Evolutionary conservation across 1,139 yeast species (phyloP).

Genomic region (Candida freyschussii): DNA sequence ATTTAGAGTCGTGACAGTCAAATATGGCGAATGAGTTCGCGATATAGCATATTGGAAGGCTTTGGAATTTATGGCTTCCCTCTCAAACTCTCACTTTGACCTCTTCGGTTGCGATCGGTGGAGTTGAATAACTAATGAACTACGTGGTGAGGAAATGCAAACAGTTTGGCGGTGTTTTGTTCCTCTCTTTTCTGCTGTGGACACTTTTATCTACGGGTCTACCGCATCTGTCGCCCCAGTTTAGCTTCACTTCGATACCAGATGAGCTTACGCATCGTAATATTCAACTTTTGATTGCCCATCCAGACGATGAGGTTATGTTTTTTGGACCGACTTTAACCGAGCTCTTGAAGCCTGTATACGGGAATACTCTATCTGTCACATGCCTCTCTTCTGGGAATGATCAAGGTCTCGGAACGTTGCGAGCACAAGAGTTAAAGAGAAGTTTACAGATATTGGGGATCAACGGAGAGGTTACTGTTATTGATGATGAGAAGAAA

Average conservation of each 20-base stretch:
- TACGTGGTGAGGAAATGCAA: neutral
- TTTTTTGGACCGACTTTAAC: constrained; percentile 81
- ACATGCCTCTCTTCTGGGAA: constrained; percentile 79
- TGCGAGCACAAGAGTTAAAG: constrained; percentile 54
- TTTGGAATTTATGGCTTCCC: too few species aligned
- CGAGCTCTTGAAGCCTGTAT: constrained; percentile 44
- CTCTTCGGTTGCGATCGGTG: too few species aligned
- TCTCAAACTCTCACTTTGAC: neutral
- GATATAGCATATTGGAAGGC: too few species aligned
- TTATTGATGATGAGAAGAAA: constrained; percentile 41
- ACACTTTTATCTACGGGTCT: constrained; percentile 6
- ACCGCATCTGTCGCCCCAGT: constrained; percentile 2
- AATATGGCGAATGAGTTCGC: too few species aligned
- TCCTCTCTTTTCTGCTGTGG: constrained; percentile 6
- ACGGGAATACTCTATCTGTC: constrained; percentile 50
- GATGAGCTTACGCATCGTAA: constrained; percentile 5
- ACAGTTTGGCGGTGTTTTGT: neutral
- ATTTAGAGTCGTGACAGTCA: too few species aligned
- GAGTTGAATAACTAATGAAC: too few species aligned
- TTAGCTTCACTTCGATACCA: constrained; percentile 3
- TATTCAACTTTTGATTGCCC: constrained; percentile 68
- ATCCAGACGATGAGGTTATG: constrained; percentile 99
- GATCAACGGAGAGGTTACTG: constrained; percentile 34
- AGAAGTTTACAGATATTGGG: constrained; percentile 58
- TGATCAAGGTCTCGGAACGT: constrained; percentile 64